Percentiles rank a stretch among this genome's conserved stretches.
phyloP scores from a whole-genome alignment of 2,329 filamentous ascomycete species.

The Immersiporthe knoxdaviesiana region DNA sequence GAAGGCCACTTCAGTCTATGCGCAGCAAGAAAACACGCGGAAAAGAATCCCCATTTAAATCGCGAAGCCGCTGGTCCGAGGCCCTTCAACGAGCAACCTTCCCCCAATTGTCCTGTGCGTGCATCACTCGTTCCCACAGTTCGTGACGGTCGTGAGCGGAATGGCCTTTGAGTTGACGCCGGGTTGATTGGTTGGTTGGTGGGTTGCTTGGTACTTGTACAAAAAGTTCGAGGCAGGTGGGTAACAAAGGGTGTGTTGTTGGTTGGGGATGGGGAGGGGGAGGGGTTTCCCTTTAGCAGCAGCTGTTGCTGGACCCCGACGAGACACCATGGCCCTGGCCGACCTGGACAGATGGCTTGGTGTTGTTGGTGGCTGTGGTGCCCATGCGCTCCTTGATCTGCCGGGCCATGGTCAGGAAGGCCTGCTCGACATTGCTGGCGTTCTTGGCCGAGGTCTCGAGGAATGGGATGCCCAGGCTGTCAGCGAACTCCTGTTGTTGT shows the following conservation, averaged over 20 bases:
- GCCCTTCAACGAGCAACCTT: conserved; percentile 16
- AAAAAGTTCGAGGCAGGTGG: conserved; percentile 25
- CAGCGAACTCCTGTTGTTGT: conserved; percentile 84
- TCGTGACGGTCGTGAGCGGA: conserved; percentile 29
- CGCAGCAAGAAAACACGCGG: conserved; percentile 26
- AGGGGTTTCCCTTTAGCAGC: conserved; percentile 73
- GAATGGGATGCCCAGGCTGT: conserved; percentile 98
- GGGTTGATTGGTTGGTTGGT: conserved; percentile 15
- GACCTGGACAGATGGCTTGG: conserved; percentile 97
- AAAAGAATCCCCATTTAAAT: conserved; percentile 17
- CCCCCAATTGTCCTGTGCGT: conserved; percentile 25
- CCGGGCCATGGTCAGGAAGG: conserved; percentile 99
- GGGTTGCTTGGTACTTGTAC: conserved; percentile 26
- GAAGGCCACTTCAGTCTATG: conserved; percentile 30
- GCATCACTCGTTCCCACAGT: conserved; percentile 28
- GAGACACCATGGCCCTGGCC: conserved; percentile 93
- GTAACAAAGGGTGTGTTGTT: conserved; percentile 10
- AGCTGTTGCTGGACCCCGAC: conserved; percentile 80
- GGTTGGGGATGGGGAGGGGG: conserved; percentile 27
- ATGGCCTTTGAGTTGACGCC: conserved; percentile 20
- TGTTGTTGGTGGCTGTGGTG: conserved; percentile 92
- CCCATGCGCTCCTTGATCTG: conserved; percentile 99
- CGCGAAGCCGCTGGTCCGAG: conserved; percentile 20
- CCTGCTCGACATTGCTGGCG: conserved; percentile 98
- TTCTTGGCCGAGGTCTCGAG: conserved; percentile 99